A percentile compares a stretch with the other conserved stretches of the same genome.
Evolutionary conservation across 768 basidiomycete species (phyloP).

Genomic region (Termitomyces titanicus): DNA sequence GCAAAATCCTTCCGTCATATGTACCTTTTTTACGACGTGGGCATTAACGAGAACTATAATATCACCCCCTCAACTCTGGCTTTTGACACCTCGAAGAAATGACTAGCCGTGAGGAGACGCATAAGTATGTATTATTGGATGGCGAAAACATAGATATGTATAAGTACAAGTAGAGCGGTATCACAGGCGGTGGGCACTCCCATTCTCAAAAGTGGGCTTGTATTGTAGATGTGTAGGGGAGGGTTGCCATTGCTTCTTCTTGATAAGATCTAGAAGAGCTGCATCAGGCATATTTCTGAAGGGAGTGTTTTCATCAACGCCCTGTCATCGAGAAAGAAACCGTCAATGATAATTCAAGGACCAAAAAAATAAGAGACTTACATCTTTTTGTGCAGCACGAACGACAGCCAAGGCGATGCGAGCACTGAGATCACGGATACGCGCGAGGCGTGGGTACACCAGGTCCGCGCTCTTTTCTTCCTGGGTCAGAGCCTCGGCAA

Average conservation of each 20-base stretch:
- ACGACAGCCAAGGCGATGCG: slow-evolving; percentile 61
- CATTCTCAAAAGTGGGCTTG: slow-evolving; percentile 1
- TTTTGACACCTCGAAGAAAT: too few relatives aligned
- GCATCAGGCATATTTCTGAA: slow-evolving; percentile 47
- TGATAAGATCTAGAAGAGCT: slow-evolving; percentile 45
- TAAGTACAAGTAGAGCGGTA: background rate
- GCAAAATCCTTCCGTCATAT: too few relatives aligned
- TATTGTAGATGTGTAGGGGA: slow-evolving; percentile 15
- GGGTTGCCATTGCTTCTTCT: slow-evolving; percentile 57
- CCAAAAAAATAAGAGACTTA: slow-evolving; percentile 23
- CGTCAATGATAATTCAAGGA: background rate
- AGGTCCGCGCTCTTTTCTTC: slow-evolving; percentile 54
- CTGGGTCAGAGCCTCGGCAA: slow-evolving; percentile 50
- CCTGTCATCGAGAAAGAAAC: slow-evolving; percentile 21
- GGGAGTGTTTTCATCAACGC: slow-evolving; percentile 41
- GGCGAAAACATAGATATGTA: too few relatives aligned
- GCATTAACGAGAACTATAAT: too few relatives aligned
- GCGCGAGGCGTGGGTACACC: slow-evolving; percentile 65
- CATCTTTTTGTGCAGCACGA: slow-evolving; percentile 60
- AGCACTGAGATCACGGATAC: slow-evolving; percentile 66
- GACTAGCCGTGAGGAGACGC: too few relatives aligned
- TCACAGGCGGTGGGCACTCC: slow-evolving; percentile 25
- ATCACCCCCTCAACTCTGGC: too few relatives aligned
- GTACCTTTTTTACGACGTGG: too few relatives aligned
- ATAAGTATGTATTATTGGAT: too few relatives aligned